A percentile compares a stretch with the other conserved stretches of the same genome.
Evolutionary conservation across 2,329 filamentous ascomycete genomes (phyloP).

Genomic region (Chaetomium sp.): DNA sequence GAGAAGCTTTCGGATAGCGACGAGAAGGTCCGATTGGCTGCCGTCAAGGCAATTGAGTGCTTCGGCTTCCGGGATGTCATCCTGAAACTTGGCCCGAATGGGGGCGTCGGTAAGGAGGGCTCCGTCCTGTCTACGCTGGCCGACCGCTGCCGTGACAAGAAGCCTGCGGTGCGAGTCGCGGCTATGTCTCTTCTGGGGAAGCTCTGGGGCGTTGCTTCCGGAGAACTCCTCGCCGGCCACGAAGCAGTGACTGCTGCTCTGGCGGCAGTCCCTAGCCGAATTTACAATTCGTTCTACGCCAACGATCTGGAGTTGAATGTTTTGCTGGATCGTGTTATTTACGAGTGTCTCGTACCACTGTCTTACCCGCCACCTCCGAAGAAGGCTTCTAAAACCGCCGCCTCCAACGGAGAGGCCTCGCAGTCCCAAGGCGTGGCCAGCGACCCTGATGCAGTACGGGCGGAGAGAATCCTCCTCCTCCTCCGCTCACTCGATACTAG

Average conservation of each 20-base stretch:
- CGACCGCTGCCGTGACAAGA: conserved; percentile 83
- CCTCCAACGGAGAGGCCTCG: conserved; percentile 46
- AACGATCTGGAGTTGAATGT: conserved; percentile 84
- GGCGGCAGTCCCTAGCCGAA: conserved; percentile 72
- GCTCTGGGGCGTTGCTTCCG: conserved; percentile 89
- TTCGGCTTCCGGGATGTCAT: conserved; percentile 79
- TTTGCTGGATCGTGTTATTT: conserved; percentile 75
- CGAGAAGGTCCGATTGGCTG: conserved; percentile 82
- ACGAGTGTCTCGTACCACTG: conserved; percentile 84
- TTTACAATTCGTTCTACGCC: conserved; percentile 83
- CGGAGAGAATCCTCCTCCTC: conserved; percentile 76
- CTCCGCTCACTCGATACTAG: conserved; percentile 70
- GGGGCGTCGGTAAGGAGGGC: conserved; percentile 66
- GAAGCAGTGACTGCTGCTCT: conserved; percentile 70
- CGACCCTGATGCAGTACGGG: conserved; percentile 70
- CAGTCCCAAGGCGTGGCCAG: conserved; percentile 45
- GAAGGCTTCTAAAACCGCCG: conserved; percentile 56
- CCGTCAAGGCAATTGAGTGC: conserved; percentile 74
- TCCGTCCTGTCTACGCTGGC: conserved; percentile 77
- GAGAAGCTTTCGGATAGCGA: conserved; percentile 83
- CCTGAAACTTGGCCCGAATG: conserved; percentile 70
- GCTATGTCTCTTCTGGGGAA: conserved; percentile 79
- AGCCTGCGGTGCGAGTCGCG: conserved; percentile 71
- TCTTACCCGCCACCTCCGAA: conserved; percentile 67
- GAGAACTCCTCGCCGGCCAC: conserved; percentile 77